Evolutionary conservation across 257 asterid species (phyloP).

Genomic region (Forsythia suspensa): DNA sequence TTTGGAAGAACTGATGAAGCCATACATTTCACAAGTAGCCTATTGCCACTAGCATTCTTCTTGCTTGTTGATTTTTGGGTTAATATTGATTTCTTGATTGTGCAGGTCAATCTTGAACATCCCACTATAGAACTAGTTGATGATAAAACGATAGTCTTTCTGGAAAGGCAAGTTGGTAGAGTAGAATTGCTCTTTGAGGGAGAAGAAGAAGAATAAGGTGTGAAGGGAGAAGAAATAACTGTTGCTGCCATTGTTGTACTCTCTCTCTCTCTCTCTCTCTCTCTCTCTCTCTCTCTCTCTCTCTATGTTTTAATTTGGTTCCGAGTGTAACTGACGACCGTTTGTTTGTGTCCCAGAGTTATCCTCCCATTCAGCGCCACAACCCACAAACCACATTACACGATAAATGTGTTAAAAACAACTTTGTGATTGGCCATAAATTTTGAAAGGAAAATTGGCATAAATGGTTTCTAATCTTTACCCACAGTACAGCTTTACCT

Average conservation of each 20-base stretch:
- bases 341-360: constrained; percentile 29
- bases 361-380: constrained; percentile 29
- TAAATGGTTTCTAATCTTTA: too few species aligned
- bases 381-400: background rate
- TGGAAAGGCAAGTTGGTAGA: constrained; percentile 9
- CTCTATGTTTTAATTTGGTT: constrained; percentile 24
- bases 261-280: background rate
- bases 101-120: constrained; percentile 21
- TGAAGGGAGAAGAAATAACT: constrained; percentile 36
- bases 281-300: background rate
- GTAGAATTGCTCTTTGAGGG: constrained; percentile 18
- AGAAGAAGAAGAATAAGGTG: constrained; percentile 30
- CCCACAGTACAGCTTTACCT: too few species aligned
- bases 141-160: constrained; percentile 31
- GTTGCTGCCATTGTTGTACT: constrained; percentile 44
- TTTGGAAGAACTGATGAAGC: constrained; percentile 61
- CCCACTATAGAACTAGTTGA: constrained; percentile 23
- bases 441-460: too few species aligned
- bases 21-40: constrained; percentile 43
- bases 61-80: constrained; percentile 5
- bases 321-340: constrained; percentile 22
- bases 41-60: constrained; percentile 21
- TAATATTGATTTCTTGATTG: background rate
- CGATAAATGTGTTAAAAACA: background rate
- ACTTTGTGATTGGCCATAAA: too few species aligned